Conservation (phyloP, 169 alveolate genomes). For the Theileria parva region DNA sequence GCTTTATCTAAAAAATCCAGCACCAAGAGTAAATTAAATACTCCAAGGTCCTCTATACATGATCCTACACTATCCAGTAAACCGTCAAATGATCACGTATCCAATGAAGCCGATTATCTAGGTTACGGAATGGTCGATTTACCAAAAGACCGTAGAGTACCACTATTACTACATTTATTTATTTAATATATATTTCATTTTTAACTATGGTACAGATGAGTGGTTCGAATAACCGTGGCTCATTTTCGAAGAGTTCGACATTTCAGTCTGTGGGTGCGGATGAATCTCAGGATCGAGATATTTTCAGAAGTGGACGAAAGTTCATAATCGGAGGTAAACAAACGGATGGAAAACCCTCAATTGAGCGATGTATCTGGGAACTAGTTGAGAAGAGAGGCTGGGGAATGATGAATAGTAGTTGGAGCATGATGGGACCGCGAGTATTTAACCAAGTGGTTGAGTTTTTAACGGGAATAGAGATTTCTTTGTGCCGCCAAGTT, state of each 20-base stretch:
- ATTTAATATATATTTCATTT: neutral
- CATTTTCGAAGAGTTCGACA: neutral
- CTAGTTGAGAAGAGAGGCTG: constrained; percentile 14
- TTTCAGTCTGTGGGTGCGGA: neutral
- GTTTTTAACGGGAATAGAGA: constrained; percentile 55
- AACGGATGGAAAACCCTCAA: constrained; percentile 7
- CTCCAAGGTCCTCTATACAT: neutral
- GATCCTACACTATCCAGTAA: neutral
- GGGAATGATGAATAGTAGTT: constrained; percentile 18
- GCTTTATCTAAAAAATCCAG: neutral
- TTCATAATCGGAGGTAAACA: constrained; percentile 22
- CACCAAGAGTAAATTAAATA: neutral
- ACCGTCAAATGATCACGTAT: constrained; percentile 3
- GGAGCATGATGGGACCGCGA: constrained; percentile 22
- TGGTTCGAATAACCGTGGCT: neutral
- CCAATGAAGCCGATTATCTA: constrained; percentile 1
- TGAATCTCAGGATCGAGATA: constrained; percentile 2
- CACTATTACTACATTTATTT: neutral
- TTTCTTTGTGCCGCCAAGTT: constrained; percentile 16
- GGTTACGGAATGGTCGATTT: constrained; percentile 14
- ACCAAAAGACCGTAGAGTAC: neutral
- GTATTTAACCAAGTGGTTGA: constrained; percentile 35
- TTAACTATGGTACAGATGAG: neutral
- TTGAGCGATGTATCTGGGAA: constrained; percentile 18
- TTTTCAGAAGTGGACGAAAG: constrained; percentile 10